Percentiles rank a stretch among this genome's conserved stretches.
Evolutionary conservation across 306 rosid species (phyloP).

Genomic region (Prunus salicina): DNA sequence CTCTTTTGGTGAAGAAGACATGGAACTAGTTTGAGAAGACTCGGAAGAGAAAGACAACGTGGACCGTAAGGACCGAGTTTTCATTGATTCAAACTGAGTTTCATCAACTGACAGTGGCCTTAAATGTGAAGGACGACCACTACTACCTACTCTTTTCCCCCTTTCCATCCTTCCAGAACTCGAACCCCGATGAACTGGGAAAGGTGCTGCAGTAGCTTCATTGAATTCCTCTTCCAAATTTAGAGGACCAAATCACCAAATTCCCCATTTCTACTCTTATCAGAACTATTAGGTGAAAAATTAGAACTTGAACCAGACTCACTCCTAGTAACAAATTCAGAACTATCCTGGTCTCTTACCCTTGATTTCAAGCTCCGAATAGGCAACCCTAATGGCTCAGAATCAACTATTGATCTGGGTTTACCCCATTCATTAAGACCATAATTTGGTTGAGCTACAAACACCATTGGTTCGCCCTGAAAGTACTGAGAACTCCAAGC

Average conservation of each 20-base stretch:
- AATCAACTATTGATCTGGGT: conserved; percentile 29
- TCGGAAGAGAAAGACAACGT: conserved; percentile 37
- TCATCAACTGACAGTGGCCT: conserved; percentile 73
- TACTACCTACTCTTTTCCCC: conserved; percentile 34
- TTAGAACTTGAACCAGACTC: conserved; percentile 66
- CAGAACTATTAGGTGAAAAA: conserved; percentile 35
- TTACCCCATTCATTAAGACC: conserved; percentile 37
- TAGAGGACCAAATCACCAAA: conserved; percentile 48
- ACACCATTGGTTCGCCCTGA: conserved; percentile 53
- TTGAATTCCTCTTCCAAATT: conserved; percentile 45
- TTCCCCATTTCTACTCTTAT: conserved; percentile 32
- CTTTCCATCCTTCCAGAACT: conserved; percentile 40
- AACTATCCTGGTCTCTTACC: conserved; percentile 34
- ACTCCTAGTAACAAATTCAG: conserved; percentile 32
- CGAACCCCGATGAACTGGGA: conserved; percentile 48
- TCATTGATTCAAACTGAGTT: conserved; percentile 57
- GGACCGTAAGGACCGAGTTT: conserved; percentile 40
- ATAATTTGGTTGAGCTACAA: conserved; percentile 57
- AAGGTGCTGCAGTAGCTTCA: conserved; percentile 47
- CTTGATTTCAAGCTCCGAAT: conserved; percentile 66
- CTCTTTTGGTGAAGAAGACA: conserved; percentile 40
- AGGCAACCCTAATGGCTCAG: conserved; percentile 74
- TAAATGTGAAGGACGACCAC: conserved; percentile 39
- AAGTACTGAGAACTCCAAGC: conserved; percentile 68
- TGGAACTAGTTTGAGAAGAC: conserved; percentile 42